Percentiles rank a stretch among this genome's conserved stretches.
Evolutionary conservation across 768 basidiomycete species (phyloP).

Genomic region (Aureoboletus auriporus): DNA sequence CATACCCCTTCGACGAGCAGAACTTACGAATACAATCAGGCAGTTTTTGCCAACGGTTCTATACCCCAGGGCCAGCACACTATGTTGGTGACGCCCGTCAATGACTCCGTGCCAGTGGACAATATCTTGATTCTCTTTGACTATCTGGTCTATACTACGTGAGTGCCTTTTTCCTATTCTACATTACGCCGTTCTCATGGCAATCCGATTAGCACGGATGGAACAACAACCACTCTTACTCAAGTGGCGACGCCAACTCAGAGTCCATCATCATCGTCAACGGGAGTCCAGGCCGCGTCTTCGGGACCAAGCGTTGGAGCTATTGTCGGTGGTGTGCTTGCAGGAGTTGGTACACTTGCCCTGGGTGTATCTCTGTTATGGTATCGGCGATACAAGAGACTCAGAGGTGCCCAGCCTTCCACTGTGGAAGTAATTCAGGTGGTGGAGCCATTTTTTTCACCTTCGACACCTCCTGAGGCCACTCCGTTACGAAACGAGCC

Average conservation of each 20-base stretch:
- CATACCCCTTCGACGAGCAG: background rate
- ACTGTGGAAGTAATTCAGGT: background rate
- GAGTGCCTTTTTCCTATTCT: background rate
- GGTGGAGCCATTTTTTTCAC: conserved; percentile 3
- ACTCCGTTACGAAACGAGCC: background rate
- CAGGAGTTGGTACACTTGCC: background rate
- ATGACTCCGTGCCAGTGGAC: background rate
- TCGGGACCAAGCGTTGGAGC: background rate
- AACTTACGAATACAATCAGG: conserved; percentile 14
- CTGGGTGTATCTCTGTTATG: conserved; percentile 1
- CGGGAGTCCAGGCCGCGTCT: background rate
- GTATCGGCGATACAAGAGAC: conserved; percentile 1
- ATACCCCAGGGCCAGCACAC: conserved; percentile 5
- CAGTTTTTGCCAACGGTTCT: conserved; percentile 7
- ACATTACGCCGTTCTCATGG: background rate
- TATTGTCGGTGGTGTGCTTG: conserved; percentile 7
- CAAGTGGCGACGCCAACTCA: background rate
- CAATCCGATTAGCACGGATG: background rate
- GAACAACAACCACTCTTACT: background rate
- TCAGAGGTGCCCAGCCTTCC: background rate
- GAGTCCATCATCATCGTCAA: background rate
- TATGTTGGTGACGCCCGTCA: conserved; percentile 6
- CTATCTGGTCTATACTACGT: conserved; percentile 16
- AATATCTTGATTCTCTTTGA: conserved; percentile 13
- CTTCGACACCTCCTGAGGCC: background rate